phyloP scores from a whole-genome alignment of 176 grass and related monocot species.

The Rhynchospora pubera region DNA sequence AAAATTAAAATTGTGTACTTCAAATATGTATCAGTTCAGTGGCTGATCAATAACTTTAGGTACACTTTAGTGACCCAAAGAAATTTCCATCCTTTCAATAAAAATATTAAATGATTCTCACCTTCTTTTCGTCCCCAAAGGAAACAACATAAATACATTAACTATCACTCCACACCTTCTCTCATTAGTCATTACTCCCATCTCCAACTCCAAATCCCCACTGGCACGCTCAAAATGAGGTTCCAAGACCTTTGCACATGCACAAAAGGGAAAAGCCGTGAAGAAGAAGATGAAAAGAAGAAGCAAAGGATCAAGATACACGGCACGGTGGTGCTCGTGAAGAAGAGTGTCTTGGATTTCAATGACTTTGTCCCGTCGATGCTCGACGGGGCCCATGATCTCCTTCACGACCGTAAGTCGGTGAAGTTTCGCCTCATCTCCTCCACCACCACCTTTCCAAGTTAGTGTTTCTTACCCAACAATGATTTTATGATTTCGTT shows the following conservation, averaged over 20 bases:
- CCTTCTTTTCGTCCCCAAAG: neutral
- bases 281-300: neutral
- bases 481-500: neutral
- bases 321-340: slow-evolving; percentile 10
- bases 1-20: no score
- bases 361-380: neutral
- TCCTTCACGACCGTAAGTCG: neutral
- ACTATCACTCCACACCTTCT: neutral
- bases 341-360: slow-evolving; percentile 7
- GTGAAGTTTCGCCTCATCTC: slow-evolving; percentile 13
- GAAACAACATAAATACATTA: neutral
- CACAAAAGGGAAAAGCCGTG: neutral
- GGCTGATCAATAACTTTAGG: neutral
- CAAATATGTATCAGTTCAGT: no score
- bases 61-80: neutral
- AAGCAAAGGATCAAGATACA: slow-evolving; percentile 5
- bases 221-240: neutral
- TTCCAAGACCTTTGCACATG: neutral
- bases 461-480: neutral
- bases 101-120: neutral
- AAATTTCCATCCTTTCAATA: neutral
- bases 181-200: no score
- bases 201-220: neutral
- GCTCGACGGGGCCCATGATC: neutral
- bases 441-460: neutral